Conservation (phyloP, 2,329 filamentous ascomycete species). For the Neonectria magnoliae region DNA sequence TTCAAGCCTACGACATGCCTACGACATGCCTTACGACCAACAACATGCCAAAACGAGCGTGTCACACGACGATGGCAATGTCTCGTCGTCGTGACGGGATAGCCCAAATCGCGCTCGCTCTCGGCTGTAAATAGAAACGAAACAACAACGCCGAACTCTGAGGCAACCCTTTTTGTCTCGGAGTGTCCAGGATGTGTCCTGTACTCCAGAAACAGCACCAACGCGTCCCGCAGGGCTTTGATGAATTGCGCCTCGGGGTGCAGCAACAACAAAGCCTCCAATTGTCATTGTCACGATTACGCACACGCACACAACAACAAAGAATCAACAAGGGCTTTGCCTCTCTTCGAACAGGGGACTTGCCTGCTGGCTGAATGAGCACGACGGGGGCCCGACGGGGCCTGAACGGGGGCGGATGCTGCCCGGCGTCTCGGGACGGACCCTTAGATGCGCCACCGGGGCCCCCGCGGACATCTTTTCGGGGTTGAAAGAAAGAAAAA, state of each 20-base stretch:
- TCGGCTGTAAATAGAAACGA: conserved; percentile 17
- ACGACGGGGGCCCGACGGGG: conserved; percentile 22
- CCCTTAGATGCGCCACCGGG: conserved; percentile 28
- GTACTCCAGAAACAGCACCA: conserved; percentile 12
- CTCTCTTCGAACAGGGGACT: conserved; percentile 1
- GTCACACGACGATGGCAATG: not conserved
- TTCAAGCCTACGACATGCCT: conserved; percentile 10
- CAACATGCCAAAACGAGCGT: not conserved
- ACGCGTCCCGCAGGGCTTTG: conserved; percentile 10
- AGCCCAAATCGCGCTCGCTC: conserved; percentile 5
- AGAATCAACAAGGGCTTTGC: not conserved
- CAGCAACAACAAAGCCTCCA: not conserved
- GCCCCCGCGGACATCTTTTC: conserved; percentile 18
- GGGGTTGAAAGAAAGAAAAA: conserved; percentile 18
- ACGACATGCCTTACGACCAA: too few relatives aligned
- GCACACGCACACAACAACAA: not conserved
- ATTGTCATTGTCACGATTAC: conserved; percentile 9
- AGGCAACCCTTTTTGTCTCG: not conserved
- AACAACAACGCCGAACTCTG: not conserved
- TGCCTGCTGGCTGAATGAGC: conserved; percentile 15
- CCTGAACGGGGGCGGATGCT: conserved; percentile 24
- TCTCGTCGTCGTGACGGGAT: conserved; percentile 2
- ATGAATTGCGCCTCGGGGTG: not conserved
- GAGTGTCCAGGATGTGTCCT: not conserved
- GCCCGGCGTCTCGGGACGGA: conserved; percentile 35